Percentiles rank a stretch among this genome's conserved stretches.
Evolutionary conservation across 352 stramenopile species (phyloP).

Genomic region (Globisporangium middletonii): DNA sequence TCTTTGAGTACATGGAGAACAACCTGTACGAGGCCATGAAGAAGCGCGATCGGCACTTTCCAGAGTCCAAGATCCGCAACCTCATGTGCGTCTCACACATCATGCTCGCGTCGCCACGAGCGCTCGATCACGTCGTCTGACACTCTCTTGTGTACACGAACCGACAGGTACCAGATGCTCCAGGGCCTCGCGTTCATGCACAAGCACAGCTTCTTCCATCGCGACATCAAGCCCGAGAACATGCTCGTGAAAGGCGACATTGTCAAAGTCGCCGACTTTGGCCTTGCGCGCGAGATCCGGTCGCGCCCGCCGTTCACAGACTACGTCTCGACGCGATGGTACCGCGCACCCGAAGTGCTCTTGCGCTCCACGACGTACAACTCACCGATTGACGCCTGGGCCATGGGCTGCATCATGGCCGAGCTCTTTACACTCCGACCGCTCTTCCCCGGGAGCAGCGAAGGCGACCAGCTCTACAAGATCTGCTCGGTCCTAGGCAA

Average conservation of each 20-base stretch:
- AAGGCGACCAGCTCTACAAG: slow-evolving; percentile 98
- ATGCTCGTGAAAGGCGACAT: slow-evolving; percentile 94
- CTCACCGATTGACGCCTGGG: slow-evolving; percentile 96
- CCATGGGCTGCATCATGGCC: slow-evolving; percentile 96
- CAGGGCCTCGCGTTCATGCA: slow-evolving; percentile 97
- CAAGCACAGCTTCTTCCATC: slow-evolving; percentile 97
- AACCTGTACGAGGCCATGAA: slow-evolving; percentile 98
- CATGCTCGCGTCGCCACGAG: no score
- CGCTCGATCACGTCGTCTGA: background rate
- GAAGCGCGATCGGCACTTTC: slow-evolving; percentile 84
- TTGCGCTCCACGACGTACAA: slow-evolving; percentile 95
- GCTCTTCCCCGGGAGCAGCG: slow-evolving; percentile 96
- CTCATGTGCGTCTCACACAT: slow-evolving; percentile 74
- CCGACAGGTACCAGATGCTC: slow-evolving; percentile 91
- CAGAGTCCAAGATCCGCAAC: slow-evolving; percentile 94
- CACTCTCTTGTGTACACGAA: background rate
- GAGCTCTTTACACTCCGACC: slow-evolving; percentile 95
- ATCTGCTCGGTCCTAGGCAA: slow-evolving; percentile 94
- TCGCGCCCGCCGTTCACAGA: slow-evolving; percentile 93
- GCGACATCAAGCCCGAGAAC: slow-evolving; percentile 98
- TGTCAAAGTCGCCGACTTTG: slow-evolving; percentile 99
- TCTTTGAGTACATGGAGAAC: slow-evolving; percentile 99
- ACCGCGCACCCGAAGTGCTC: slow-evolving; percentile 96
- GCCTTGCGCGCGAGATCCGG: slow-evolving; percentile 92
- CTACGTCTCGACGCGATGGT: slow-evolving; percentile 99